A percentile compares a stretch with the other conserved stretches of the same genome.
Conservation (phyloP, 192 early-diverging fungal genomes). For the Piromyces sp. region DNA sequence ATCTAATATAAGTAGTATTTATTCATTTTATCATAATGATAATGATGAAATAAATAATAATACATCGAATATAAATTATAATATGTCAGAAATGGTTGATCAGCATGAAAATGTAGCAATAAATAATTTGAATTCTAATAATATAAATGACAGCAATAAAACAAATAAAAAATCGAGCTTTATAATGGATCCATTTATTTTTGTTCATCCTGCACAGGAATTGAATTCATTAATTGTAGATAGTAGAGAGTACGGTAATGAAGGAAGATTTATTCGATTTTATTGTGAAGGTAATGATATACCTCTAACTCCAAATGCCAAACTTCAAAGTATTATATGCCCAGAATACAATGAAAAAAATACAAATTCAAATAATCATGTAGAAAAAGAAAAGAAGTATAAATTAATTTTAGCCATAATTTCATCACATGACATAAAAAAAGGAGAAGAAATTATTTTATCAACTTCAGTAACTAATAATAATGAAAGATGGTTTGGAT, state of each 20-base stretch:
- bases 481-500: neutral
- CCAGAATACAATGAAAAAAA: slow-evolving; percentile 18
- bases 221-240: slow-evolving; percentile 38
- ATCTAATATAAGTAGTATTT: slow-evolving; percentile 47
- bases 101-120: neutral
- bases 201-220: neutral
- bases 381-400: slow-evolving; percentile 1
- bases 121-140: neutral
- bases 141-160: neutral
- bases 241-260: slow-evolving; percentile 45
- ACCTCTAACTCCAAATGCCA: slow-evolving; percentile 26
- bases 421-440: slow-evolving; percentile 28
- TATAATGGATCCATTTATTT: neutral
- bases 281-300: slow-evolving; percentile 23
- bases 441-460: slow-evolving; percentile 44
- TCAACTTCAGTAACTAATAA: neutral
- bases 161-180: neutral
- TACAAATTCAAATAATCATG: neutral
- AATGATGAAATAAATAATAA: slow-evolving; percentile 45
- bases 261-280: slow-evolving; percentile 45
- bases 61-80: neutral
- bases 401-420: slow-evolving; percentile 50
- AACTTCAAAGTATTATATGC: slow-evolving; percentile 36
- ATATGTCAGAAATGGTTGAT: neutral
- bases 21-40: slow-evolving; percentile 39